Evolutionary conservation across 208 protist species (phyloP).

Genomic region (Acanthamoeba triangularis): DNA sequence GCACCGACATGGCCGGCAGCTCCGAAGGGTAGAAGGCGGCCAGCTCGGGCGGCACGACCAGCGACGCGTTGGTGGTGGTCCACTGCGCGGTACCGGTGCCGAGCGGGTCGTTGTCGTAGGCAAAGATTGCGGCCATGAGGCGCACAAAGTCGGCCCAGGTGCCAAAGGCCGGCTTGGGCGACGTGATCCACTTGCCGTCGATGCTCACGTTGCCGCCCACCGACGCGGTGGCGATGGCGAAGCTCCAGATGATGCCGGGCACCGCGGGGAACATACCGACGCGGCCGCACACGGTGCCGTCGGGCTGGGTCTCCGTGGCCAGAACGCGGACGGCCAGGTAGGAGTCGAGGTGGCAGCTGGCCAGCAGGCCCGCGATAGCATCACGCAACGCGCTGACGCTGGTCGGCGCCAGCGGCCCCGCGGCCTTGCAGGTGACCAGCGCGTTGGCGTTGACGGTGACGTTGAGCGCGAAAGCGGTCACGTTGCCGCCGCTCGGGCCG

Average conservation of each 20-base stretch:
- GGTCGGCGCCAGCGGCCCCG: neutral
- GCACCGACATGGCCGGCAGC: neutral
- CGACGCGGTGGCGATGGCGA: neutral
- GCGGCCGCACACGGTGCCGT: neutral
- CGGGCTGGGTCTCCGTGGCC: neutral
- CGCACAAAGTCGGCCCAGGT: constrained; percentile 17
- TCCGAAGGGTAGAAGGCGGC: neutral
- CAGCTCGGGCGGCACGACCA: constrained; percentile 42
- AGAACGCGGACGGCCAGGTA: neutral
- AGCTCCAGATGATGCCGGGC: constrained; percentile 26
- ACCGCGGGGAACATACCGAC: constrained; percentile 30
- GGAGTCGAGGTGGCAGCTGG: neutral
- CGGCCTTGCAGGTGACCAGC: neutral
- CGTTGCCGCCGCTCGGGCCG: neutral
- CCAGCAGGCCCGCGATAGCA: neutral
- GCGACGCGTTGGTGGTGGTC: neutral
- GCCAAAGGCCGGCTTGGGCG: constrained; percentile 32
- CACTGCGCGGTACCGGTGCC: neutral
- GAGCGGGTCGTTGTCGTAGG: neutral
- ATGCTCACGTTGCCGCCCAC: neutral
- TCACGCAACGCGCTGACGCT: neutral
- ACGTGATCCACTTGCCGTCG: neutral
- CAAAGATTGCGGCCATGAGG: neutral
- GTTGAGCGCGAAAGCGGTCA: neutral
- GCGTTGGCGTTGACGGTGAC: constrained; percentile 13